These are phyloP conservation scores for Tylopilus orsonianus DNA, from an alignment of 1,284 basidiomycete species.

Conservation along the genomic window DNA sequence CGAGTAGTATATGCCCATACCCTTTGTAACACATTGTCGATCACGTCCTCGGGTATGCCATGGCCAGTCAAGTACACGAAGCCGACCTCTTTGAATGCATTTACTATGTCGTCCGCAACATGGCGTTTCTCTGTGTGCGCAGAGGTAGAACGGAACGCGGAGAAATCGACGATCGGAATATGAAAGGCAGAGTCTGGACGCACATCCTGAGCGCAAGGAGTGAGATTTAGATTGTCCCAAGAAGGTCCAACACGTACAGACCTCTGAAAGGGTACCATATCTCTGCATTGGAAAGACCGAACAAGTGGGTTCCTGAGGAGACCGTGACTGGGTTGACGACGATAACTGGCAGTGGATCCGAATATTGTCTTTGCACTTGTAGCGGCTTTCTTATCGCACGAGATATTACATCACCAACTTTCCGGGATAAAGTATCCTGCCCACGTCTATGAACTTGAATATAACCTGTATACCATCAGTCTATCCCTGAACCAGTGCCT, in stretches of 20 bases:
- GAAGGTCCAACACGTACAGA: neutral
- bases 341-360: too few species aligned
- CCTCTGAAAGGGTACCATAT: conserved; percentile 29
- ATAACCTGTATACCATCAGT: too few species aligned
- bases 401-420: too few species aligned
- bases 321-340: too few species aligned
- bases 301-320: conserved; percentile 7
- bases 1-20: conserved; percentile 35
- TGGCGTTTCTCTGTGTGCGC: conserved; percentile 56
- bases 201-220: conserved; percentile 20
- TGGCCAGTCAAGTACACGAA: conserved; percentile 74
- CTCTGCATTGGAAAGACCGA: conserved; percentile 9
- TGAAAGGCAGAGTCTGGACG: conserved; percentile 38
- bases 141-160: conserved; percentile 55
- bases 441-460: too few species aligned
- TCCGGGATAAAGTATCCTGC: too few species aligned
- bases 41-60: conserved; percentile 54
- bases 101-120: conserved; percentile 69
- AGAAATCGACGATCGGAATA: conserved; percentile 80
- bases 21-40: conserved; percentile 62
- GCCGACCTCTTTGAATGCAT: conserved; percentile 75
- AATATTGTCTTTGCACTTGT: too few species aligned
- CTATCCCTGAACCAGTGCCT: too few species aligned
- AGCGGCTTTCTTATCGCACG: too few species aligned
- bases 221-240: conserved; percentile 5